phyloP scores from a whole-genome alignment of 352 stramenopile genomes.

The Globisporangium polare region DNA sequence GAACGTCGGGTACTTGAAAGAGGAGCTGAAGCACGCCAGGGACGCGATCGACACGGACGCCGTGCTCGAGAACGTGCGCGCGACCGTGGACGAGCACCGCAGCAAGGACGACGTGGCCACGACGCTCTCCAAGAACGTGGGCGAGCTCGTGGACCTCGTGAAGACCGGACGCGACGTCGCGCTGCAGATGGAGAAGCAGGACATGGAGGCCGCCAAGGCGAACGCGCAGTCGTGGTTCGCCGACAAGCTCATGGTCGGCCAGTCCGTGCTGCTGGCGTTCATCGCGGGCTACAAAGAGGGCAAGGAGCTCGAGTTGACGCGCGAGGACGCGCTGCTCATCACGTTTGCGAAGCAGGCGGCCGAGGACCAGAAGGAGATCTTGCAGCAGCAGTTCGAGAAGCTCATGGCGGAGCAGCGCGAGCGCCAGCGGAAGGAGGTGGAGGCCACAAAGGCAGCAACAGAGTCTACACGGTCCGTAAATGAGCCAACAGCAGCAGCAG shows the following conservation, averaged over 20 bases:
- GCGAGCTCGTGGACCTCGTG: slow-evolving; percentile 58
- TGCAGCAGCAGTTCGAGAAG: slow-evolving; percentile 68
- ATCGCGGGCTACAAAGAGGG: slow-evolving; percentile 79
- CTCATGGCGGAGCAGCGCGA: slow-evolving; percentile 49
- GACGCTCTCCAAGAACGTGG: slow-evolving; percentile 67
- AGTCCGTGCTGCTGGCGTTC: slow-evolving; percentile 77
- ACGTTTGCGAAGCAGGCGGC: slow-evolving; percentile 73
- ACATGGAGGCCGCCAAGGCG: slow-evolving; percentile 56
- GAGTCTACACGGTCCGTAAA: not conserved
- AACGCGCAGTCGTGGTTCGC: slow-evolving; percentile 75
- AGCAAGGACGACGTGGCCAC: slow-evolving; percentile 68
- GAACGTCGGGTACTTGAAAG: slow-evolving; percentile 57
- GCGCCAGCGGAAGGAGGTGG: slow-evolving; percentile 14
- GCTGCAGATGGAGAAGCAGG: slow-evolving; percentile 50
- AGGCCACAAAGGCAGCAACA: not conserved
- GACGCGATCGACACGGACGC: slow-evolving; percentile 63
- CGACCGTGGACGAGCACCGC: slow-evolving; percentile 52
- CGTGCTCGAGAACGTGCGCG: slow-evolving; percentile 48
- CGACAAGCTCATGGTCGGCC: slow-evolving; percentile 81
- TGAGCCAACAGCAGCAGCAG: not conserved
- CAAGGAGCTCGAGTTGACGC: slow-evolving; percentile 70
- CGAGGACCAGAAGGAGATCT: slow-evolving; percentile 64
- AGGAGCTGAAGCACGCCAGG: slow-evolving; percentile 47
- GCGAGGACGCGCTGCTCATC: slow-evolving; percentile 69
- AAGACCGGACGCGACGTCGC: slow-evolving; percentile 57